phyloP scores from a whole-genome alignment of 306 rosid genomes.

The Ochetophila trinervis region DNA sequence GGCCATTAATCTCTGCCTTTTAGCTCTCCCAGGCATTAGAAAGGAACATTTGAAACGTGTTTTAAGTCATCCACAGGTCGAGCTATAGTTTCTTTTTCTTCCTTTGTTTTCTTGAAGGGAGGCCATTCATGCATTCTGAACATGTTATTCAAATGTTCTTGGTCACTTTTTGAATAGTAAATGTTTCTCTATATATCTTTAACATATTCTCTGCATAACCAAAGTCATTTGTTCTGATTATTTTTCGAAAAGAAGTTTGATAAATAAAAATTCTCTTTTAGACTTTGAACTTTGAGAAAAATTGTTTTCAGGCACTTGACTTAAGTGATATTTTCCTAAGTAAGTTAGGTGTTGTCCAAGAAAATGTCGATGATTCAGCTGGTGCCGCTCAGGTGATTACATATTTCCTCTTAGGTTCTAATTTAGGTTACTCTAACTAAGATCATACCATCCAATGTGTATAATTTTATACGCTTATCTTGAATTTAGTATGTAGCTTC shows the following conservation, averaged over 20 bases:
- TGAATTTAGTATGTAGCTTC: slow-evolving; percentile 42
- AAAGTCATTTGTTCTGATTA: background rate
- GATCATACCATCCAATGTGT: background rate
- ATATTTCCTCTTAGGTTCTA: slow-evolving; percentile 3
- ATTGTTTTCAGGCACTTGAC: slow-evolving; percentile 54
- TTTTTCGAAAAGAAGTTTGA: background rate
- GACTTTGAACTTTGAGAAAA: slow-evolving; percentile 9
- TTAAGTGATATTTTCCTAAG: slow-evolving; percentile 48
- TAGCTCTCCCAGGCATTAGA: slow-evolving; percentile 66
- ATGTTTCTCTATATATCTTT: background rate
- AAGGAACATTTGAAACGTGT: slow-evolving; percentile 55
- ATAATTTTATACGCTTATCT: background rate
- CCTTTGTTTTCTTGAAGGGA: background rate
- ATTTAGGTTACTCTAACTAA: background rate
- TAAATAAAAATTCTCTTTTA: background rate
- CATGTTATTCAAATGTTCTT: too few species aligned
- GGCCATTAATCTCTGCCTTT: slow-evolving; percentile 54
- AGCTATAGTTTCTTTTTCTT: slow-evolving; percentile 3
- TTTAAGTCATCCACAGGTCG: slow-evolving; percentile 67
- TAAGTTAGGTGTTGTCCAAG: slow-evolving; percentile 53
- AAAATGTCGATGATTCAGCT: slow-evolving; percentile 56
- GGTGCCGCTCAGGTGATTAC: slow-evolving; percentile 62
- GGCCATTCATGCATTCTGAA: background rate
- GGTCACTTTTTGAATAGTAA: too few species aligned
- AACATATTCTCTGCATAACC: background rate